A percentile compares a stretch with the other conserved stretches of the same genome.
These are phyloP conservation scores for Dendrostoma leiphaemia DNA, from an alignment of 2,329 filamentous ascomycete species.

Conservation along the genomic window DNA sequence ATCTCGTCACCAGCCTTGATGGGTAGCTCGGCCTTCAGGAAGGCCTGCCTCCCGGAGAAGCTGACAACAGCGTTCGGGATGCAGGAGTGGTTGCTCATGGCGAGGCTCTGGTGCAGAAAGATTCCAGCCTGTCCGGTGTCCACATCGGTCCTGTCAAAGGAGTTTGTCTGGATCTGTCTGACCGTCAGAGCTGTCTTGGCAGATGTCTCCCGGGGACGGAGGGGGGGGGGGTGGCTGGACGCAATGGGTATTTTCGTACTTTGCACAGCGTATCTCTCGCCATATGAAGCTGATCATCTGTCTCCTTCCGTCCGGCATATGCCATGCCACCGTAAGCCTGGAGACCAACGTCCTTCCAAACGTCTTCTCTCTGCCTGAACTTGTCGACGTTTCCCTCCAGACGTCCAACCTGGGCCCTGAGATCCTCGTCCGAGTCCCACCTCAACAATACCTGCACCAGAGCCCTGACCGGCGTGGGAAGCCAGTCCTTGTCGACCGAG, in stretches of 20 bases:
- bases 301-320: conserved; percentile 40
- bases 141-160: conserved; percentile 54
- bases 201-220: too few species aligned
- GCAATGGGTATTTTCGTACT: too few species aligned
- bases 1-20: conserved; percentile 56
- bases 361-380: conserved; percentile 32
- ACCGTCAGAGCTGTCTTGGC: conserved; percentile 18
- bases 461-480: conserved; percentile 56
- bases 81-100: conserved; percentile 64
- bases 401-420: conserved; percentile 30
- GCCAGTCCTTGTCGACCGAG: conserved; percentile 27
- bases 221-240: too few species aligned
- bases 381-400: conserved; percentile 47
- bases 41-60: conserved; percentile 50
- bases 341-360: conserved; percentile 47
- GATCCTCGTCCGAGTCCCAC: conserved; percentile 28
- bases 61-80: conserved; percentile 57
- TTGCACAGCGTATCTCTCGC: conserved; percentile 53
- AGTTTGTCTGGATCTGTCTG: conserved; percentile 57
- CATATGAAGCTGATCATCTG: conserved; percentile 33
- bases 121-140: conserved; percentile 53
- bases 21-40: conserved; percentile 46
- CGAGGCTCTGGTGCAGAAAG: conserved; percentile 54
- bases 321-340: conserved; percentile 50
- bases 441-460: conserved; percentile 49